Percentiles rank a stretch among this genome's conserved stretches.
Conservation (phyloP, 371 early-diverging fungal genomes). For the Basidiobolus meristosporus region DNA sequence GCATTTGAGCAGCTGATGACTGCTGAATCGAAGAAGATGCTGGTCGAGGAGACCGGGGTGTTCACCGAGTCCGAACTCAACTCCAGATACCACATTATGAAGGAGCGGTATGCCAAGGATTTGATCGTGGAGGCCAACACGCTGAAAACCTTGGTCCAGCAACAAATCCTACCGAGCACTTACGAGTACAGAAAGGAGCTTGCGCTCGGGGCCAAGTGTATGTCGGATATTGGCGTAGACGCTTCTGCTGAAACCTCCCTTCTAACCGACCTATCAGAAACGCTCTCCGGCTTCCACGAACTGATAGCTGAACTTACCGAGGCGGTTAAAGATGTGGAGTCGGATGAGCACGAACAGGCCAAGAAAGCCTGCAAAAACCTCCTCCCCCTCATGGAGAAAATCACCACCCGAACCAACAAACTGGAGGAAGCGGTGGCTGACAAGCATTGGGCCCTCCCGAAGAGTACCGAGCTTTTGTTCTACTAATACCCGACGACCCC, state of each 20-base stretch:
- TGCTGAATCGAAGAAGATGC: constrained; percentile 48
- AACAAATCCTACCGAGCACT: constrained; percentile 75
- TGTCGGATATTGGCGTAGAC: constrained; percentile 37
- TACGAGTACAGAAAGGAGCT: constrained; percentile 73
- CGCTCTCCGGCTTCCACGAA: constrained; percentile 31
- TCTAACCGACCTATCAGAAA: constrained; percentile 41
- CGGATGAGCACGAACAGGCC: constrained; percentile 32
- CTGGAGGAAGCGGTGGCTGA: constrained; percentile 69
- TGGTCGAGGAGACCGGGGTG: constrained; percentile 54
- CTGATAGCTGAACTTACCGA: constrained; percentile 27
- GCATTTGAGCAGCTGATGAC: constrained; percentile 67
- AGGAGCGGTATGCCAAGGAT: constrained; percentile 92
- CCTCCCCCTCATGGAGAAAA: constrained; percentile 44
- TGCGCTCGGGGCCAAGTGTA: constrained; percentile 51
- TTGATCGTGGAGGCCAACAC: constrained; percentile 86
- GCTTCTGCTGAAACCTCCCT: constrained; percentile 47
- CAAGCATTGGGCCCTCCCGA: constrained; percentile 89
- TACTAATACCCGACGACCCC: too few species aligned
- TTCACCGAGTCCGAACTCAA: constrained; percentile 71
- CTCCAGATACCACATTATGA: constrained; percentile 84
- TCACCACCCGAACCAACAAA: constrained; percentile 50
- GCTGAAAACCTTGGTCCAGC: constrained; percentile 53
- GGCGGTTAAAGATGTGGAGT: constrained; percentile 29
- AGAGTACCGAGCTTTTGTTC: constrained; percentile 87
- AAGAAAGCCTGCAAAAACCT: constrained; percentile 41